These are phyloP conservation scores for Venturiaceae sp. DNA, from an alignment of 2,329 filamentous ascomycete species.

Conservation along the genomic window DNA sequence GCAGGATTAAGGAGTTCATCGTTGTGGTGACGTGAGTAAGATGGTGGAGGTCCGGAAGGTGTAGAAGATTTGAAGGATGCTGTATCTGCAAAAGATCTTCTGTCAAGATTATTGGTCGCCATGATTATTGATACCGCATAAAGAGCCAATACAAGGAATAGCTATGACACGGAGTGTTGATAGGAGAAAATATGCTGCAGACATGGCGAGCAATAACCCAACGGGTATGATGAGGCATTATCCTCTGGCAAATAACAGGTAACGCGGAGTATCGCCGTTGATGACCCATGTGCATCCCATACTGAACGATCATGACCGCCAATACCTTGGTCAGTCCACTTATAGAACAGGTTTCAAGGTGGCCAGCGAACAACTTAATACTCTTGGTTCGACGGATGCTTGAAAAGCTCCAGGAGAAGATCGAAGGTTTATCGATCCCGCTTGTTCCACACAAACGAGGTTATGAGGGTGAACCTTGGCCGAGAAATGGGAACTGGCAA, in stretches of 20 bases:
- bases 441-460: not conserved
- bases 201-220: too few species aligned
- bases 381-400: not conserved
- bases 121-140: too few species aligned
- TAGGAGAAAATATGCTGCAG: not conserved
- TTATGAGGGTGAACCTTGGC: not conserved
- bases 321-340: not conserved
- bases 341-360: not conserved
- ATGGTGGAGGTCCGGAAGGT: not conserved
- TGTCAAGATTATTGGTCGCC: not conserved
- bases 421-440: not conserved
- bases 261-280: not conserved
- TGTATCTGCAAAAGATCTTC: not conserved
- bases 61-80: not conserved
- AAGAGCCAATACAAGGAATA: not conserved
- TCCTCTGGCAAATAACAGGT: not conserved
- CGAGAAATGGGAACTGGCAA: too few species aligned
- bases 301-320: not conserved
- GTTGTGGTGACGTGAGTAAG: constrained; percentile 1
- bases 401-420: not conserved
- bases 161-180: not conserved
- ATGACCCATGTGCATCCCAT: not conserved
- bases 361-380: too few species aligned
- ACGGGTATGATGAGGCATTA: not conserved
- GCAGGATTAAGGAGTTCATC: not conserved